phyloP scores from a whole-genome alignment of 2,329 filamentous ascomycete genomes.

The Aspergillus pseudoglaucus region DNA sequence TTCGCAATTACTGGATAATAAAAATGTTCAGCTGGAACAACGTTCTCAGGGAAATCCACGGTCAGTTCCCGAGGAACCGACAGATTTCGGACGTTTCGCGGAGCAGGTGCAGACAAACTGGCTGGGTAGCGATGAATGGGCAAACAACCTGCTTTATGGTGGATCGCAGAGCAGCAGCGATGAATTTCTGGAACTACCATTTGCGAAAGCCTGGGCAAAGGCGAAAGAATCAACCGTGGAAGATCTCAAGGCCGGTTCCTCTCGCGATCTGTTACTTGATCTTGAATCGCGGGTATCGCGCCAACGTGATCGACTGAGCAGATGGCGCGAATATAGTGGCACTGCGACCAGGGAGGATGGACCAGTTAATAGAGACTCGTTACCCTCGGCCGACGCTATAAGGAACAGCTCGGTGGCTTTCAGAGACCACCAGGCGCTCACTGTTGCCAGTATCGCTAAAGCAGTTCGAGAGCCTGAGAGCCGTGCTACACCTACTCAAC shows the following conservation, averaged over 20 bases:
- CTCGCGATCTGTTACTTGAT: conserved; percentile 52
- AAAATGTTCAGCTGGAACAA: conserved; percentile 50
- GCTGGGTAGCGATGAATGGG: conserved; percentile 70
- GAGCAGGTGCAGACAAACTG: conserved; percentile 63
- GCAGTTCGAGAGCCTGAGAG: conserved; percentile 24
- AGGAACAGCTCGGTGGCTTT: conserved; percentile 21
- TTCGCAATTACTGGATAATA: conserved; percentile 56
- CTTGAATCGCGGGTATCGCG: conserved; percentile 61
- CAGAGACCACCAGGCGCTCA: conserved; percentile 33
- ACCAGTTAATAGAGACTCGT: neutral
- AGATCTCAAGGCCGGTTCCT: conserved; percentile 24
- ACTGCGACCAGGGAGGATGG: conserved; percentile 3
- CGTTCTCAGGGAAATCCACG: conserved; percentile 21
- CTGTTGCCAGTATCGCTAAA: conserved; percentile 32
- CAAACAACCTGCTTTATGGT: conserved; percentile 63
- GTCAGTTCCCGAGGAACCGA: conserved; percentile 29
- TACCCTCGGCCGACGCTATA: neutral
- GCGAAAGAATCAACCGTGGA: conserved; percentile 53
- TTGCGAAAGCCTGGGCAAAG: conserved; percentile 64
- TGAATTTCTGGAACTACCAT: conserved; percentile 58
- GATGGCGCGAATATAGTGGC: conserved; percentile 65
- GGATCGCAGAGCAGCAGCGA: conserved; percentile 54
- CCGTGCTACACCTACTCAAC: conserved; percentile 13
- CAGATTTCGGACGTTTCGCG: conserved; percentile 30
- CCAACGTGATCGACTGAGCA: conserved; percentile 62